Evolutionary conservation across 345 rosid species (phyloP), one percentile per base, ranked within the genome.

Genomic region (Hypericum androsaemum): DNA sequence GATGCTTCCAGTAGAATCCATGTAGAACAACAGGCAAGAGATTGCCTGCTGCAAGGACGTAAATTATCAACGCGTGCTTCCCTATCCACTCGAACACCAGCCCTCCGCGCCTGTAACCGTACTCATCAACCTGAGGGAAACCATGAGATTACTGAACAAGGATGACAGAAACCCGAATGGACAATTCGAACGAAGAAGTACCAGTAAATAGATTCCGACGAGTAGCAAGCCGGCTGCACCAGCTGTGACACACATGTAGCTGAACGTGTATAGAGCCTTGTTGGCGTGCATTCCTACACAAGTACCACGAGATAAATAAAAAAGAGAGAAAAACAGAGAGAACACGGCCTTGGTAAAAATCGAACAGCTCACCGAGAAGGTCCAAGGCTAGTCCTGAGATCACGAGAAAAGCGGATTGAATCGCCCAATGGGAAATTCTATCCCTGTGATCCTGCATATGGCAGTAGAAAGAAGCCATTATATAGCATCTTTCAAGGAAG

Each of bases 71-170:
- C 1, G 97, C 87, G 43, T 89, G 89, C 75, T 64, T 74, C 54
- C 95, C 97, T 73, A 79, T 81, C 97, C 95, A 89, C 66, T 89
- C 87, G 7, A 83, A 65, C n/a, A 72, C 73, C 13, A 44, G 13
- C 41, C 77, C 69, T 37, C 51, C 36, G 43, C 77, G 60, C 67
- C 80, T 74, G 53, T 64, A 70, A 65, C 81, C 82, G 48, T 43
- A 69, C 40, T 76, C 75, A 54, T 89, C 97, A 28, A 80, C 84
- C 92, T 83, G 71, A 22, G 4, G 0, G 6, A 44, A 2, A 13
- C 11, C 8, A 10, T 7, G 10, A 50, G 14, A 12, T 28, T 12
- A 15, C 9, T 15, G 40, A 16, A 17, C 12, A 36, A 35, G 6
- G 7, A 13, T 22, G 32, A 22, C 4, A 22, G 32, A 22, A 22